phyloP scores from a whole-genome alignment of 225 moss, liverwort and hornwort species.

The Thuidium tamariscinum region DNA sequence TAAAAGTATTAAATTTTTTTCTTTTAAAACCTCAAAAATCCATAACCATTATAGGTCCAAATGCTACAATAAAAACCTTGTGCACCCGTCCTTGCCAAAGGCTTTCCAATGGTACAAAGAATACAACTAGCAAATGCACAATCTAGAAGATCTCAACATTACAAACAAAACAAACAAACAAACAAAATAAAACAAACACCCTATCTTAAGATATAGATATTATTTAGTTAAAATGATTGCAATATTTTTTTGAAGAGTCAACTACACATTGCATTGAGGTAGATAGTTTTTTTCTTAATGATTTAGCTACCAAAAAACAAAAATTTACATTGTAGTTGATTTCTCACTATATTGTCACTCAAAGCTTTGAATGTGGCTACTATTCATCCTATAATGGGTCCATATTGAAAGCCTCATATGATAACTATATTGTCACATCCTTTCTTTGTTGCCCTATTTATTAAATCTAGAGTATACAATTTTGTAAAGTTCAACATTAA shows the following conservation, averaged over 20 bases:
- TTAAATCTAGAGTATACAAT: neutral
- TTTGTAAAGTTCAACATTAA: too few relatives aligned
- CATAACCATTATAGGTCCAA: too few relatives aligned
- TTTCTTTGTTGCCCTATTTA: neutral
- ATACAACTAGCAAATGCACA: too few relatives aligned
- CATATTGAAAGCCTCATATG: neutral
- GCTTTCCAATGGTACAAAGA: too few relatives aligned
- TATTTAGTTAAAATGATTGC: neutral
- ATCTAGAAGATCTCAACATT: too few relatives aligned
- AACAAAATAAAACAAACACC: too few relatives aligned
- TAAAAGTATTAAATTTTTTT: too few relatives aligned
- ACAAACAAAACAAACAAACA: too few relatives aligned
- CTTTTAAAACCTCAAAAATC: too few relatives aligned
- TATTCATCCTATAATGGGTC: neutral
- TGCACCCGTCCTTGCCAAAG: too few relatives aligned
- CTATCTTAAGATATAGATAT: too few relatives aligned
- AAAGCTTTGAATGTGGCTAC: neutral
- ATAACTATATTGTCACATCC: neutral
- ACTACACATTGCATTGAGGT: neutral
- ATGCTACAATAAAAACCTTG: too few relatives aligned
- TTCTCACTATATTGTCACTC: neutral
- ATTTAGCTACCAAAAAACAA: fast-evolving
- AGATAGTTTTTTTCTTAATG: neutral
- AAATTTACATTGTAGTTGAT: neutral
- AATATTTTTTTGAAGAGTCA: fast-evolving